phyloP scores from a whole-genome alignment of 805 yeast species.

The Zygoascus tannicola region DNA sequence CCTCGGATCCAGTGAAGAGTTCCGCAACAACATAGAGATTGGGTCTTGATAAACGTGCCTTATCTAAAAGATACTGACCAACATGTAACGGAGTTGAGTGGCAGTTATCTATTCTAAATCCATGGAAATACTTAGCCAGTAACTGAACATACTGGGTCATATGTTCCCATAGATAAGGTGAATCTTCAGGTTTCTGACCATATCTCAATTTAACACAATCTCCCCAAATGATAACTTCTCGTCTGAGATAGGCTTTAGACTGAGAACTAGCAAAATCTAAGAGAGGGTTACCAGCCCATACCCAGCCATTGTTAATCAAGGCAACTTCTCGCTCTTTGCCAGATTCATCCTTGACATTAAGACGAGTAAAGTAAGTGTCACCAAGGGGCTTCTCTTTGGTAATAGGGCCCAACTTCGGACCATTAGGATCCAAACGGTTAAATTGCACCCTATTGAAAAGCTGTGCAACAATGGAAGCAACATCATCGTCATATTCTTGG shows the following conservation, averaged over 20 bases:
- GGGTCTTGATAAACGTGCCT: slow-evolving; percentile 78
- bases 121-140: slow-evolving; percentile 69
- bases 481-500: slow-evolving; percentile 65
- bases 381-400: slow-evolving; percentile 51
- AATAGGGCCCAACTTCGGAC: slow-evolving; percentile 66
- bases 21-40: slow-evolving; percentile 91
- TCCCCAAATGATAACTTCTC: slow-evolving; percentile 96
- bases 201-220: slow-evolving; percentile 92
- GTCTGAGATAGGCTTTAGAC: slow-evolving; percentile 72
- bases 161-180: slow-evolving; percentile 82
- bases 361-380: slow-evolving; percentile 82
- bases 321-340: slow-evolving; percentile 52
- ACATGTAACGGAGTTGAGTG: slow-evolving; percentile 96
- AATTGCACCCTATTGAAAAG: slow-evolving; percentile 68
- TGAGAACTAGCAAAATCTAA: slow-evolving; percentile 82
- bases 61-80: slow-evolving; percentile 78
- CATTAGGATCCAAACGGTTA: slow-evolving; percentile 66
- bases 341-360: slow-evolving; percentile 31
- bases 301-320: slow-evolving; percentile 95
- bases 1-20: slow-evolving; percentile 85
- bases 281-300: slow-evolving; percentile 93
- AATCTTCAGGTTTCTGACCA: slow-evolving; percentile 67
- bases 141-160: slow-evolving; percentile 69
- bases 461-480: slow-evolving; percentile 54
- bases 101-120: slow-evolving; percentile 89